Evolutionary conservation across 2,329 filamentous ascomycete species (phyloP), one percentile per base, ranked within the genome.

Genomic region (Emmonsiellopsis sp.): DNA sequence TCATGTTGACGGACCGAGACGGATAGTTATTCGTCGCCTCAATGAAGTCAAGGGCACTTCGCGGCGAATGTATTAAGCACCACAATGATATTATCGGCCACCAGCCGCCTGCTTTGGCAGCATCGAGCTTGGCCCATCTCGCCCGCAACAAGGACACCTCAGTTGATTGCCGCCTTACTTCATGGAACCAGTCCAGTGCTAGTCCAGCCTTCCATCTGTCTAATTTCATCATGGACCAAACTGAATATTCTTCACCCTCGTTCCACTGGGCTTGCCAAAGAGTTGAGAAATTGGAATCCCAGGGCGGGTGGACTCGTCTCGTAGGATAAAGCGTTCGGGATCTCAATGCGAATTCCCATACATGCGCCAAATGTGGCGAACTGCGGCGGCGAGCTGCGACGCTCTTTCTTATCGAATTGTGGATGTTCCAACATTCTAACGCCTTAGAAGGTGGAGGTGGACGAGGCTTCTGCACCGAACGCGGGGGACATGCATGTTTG

Each of bases 1-100:
- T 63, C 57, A 74, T 69, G 37, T 61, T 63, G 49, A 63, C 69
- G 27, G 64, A 67, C n/a, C 66, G 71, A 61, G 55, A 68, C 3
- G 67, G 64, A 10, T 57, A 52, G n/a, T 50, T 52, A 42, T 71
- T 62, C 2, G 71, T 74, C 6, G 68, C 66, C 21, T 68, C 57
- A 17, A 81, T 59, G 56, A 78, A 75, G 1, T 68, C 62, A 34
- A 74, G 56, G 9, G 70, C 62, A 33, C 63, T 57, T 32, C 63
- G 56, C 6, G 71, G 70, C 36, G 69, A 67, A 56, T 76, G 61
- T 37, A 69, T 60, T 32, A 80, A 57, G 17, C 75, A 60, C 71
- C 71, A 76, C 11, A 78, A 62, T 32, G 74, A 71, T 32, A 76
- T 57, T 17, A 68, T 64, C 43, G 69, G 63, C 76, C 76, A 79